Evolutionary conservation across 2,329 filamentous ascomycete genomes (phyloP).

Genomic region (Aspergillus hortae): DNA sequence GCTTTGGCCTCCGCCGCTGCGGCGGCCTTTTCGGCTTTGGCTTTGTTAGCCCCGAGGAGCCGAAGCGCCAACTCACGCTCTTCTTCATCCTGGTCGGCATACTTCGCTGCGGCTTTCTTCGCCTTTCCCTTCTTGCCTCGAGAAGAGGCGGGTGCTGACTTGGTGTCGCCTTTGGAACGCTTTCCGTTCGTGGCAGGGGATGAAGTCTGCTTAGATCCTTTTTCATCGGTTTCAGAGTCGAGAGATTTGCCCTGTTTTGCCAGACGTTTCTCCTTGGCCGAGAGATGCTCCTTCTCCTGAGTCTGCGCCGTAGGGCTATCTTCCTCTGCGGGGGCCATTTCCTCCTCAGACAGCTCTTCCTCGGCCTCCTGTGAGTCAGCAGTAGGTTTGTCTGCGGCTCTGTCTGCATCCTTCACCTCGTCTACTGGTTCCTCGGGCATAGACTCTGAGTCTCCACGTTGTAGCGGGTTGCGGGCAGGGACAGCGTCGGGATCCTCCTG

Average conservation of each 20-base stretch:
- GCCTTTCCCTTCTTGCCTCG: constrained; percentile 78
- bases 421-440: constrained; percentile 20
- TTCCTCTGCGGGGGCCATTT: constrained; percentile 16
- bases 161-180: constrained; percentile 12
- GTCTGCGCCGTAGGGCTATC: background rate
- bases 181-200: too few relatives aligned
- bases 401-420: constrained; percentile 30
- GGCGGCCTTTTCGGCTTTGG: constrained; percentile 61
- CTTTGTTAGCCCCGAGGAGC: constrained; percentile 69
- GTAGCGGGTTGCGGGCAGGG: constrained; percentile 15
- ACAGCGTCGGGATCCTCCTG: constrained; percentile 11
- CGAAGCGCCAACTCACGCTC: constrained; percentile 79
- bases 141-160: constrained; percentile 26
- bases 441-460: constrained; percentile 14
- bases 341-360: constrained; percentile 21
- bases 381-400: constrained; percentile 28
- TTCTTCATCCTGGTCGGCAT: constrained; percentile 91
- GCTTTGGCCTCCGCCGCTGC: constrained; percentile 57
- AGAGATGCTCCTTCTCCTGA: constrained; percentile 28
- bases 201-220: constrained; percentile 8
- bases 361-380: constrained; percentile 24
- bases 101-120: constrained; percentile 85
- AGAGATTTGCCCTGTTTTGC: constrained; percentile 28
- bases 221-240: constrained; percentile 1
- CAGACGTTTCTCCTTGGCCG: constrained; percentile 44